phyloP scores from a whole-genome alignment of 305 asterid species.

The Fraxinus angustifolia region DNA sequence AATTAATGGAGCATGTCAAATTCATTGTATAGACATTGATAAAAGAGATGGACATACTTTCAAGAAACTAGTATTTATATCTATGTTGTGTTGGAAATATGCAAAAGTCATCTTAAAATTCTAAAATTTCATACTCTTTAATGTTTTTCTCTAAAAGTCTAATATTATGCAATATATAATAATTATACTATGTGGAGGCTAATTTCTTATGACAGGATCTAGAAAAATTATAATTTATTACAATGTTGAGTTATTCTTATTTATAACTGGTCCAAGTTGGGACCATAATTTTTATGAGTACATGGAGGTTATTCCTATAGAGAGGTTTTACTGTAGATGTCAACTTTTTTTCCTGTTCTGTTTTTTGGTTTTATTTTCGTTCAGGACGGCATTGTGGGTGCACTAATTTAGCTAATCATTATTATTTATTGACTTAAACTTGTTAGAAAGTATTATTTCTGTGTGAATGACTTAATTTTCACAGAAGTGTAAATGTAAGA shows the following conservation, averaged over 20 bases:
- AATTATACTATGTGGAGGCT: background rate
- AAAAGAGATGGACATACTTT: background rate
- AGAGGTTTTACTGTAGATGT: background rate
- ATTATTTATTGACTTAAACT: background rate
- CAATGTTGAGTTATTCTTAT: background rate
- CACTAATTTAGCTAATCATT: background rate
- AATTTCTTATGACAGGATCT: background rate
- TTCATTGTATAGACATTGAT: background rate
- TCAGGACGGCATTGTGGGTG: background rate
- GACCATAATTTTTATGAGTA: background rate
- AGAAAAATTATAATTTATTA: background rate
- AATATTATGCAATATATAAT: background rate
- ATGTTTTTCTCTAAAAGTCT: background rate
- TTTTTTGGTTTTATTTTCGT: background rate
- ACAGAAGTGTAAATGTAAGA: background rate
- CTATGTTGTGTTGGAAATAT: background rate
- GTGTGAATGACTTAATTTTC: background rate
- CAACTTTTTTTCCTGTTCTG: background rate
- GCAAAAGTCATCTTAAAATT: background rate
- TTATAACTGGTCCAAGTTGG: background rate
- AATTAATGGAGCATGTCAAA: background rate
- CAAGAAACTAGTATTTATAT: background rate
- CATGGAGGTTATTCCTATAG: background rate
- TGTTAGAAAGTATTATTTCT: background rate
- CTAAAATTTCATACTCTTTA: background rate